Base-by-base conservation (phyloP, 495 filamentous ascomycete species). In the Podospora anserina region DNA sequence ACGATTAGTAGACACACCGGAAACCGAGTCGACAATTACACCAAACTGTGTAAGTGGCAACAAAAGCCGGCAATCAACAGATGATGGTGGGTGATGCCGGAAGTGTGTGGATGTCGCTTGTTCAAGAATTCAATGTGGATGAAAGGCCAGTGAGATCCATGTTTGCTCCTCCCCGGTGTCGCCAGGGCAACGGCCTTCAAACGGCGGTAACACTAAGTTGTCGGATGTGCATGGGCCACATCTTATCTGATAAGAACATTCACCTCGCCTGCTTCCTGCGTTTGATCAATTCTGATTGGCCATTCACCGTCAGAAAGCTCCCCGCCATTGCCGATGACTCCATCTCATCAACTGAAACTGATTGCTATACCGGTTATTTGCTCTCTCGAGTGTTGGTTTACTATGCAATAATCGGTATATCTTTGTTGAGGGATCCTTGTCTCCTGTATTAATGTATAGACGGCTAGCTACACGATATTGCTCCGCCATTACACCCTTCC, bases 71-170 rank as follows among this genome's bases (percentile, higher is more conserved):
- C n/a, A 20, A 58, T 19, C 55, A 58, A 19, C 23, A 26, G 39
- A 13, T 11, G n/a, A 20, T 58, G 55, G 55, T 58, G 55, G 55
- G 23, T 58, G 55, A 26, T 58, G 55, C 11, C 55, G n/a, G 23
- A 58, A 20, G 55, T 32, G 59, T 44, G 39, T 30, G 55, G 27
- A 28, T 63, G 64, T 66, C 54, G 39, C 18, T 61, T 66, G 68
- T 68, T 66, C 27, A 53, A 71, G 23, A 68, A 49, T 58, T 68
- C 49, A 69, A 65, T 55, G 65, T 23, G 64, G 64, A 69, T 64
- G 67, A 68, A 56, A 57, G 34, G 18, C 57, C 34, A 26, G 20
- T 2, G 56, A 49, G 28, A 54, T 63, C 58, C 18, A 44, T 68
- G 62, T 58, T 71, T 71, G 44, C 39, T 30, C 58, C 63, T 30